These are phyloP conservation scores for Cladophialophora exuberans DNA, from an alignment of 2,329 filamentous ascomycete species.

Conservation along the genomic window DNA sequence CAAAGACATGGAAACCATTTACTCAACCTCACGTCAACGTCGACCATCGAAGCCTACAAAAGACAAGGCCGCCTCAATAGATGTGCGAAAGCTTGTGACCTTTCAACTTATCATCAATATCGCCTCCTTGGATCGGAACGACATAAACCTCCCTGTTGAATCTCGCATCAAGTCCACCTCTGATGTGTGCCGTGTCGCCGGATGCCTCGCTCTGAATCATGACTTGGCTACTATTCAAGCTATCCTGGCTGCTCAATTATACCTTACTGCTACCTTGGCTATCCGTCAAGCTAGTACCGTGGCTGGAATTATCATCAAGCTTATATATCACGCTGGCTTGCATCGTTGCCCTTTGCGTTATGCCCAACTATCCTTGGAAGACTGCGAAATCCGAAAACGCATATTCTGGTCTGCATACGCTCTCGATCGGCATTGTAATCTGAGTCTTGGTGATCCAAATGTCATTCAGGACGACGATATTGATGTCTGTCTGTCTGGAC, in stretches of 20 bases:
- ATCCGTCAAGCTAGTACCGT: constrained; percentile 54
- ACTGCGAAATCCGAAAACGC: constrained; percentile 46
- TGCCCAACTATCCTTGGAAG: constrained; percentile 46
- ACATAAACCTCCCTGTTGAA: constrained; percentile 39
- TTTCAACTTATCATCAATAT: constrained; percentile 58
- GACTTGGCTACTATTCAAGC: constrained; percentile 52
- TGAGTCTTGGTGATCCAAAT: constrained; percentile 45
- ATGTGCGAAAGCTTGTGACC: constrained; percentile 42
- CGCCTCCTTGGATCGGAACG: constrained; percentile 41
- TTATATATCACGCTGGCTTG: constrained; percentile 54
- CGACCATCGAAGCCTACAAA: constrained; percentile 37
- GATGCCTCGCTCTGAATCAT: constrained; percentile 27
- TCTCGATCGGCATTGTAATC: constrained; percentile 46
- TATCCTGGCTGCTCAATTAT: constrained; percentile 53
- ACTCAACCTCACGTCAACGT: constrained; percentile 34
- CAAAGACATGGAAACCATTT: constrained; percentile 49
- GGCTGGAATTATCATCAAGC: constrained; percentile 51
- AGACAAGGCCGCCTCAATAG: constrained; percentile 20
- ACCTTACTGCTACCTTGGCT: constrained; percentile 53
- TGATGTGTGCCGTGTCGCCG: constrained; percentile 37
- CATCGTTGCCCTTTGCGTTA: constrained; percentile 58
- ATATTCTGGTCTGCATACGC: constrained; percentile 49
- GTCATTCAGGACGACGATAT: constrained; percentile 48
- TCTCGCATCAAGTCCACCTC: constrained; percentile 44
- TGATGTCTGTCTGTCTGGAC: constrained; percentile 51